Evolutionary conservation across 75 land plant species (phyloP), one percentile per base, ranked within the genome.

Genomic region (Picea glauca): DNA sequence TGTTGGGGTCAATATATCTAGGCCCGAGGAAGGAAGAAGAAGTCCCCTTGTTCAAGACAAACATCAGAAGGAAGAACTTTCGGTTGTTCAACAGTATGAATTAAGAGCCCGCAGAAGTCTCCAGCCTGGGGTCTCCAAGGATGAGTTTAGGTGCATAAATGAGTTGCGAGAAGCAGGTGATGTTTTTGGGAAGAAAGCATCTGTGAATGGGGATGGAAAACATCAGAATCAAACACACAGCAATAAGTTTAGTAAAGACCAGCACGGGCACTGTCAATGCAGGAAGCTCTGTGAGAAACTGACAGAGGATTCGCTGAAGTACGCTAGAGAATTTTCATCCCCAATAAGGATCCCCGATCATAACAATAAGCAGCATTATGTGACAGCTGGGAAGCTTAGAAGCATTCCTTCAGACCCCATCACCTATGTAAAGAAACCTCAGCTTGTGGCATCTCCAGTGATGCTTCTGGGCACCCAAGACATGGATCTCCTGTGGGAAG

Each of bases 401-500:
- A 66, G 13, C 20, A 4, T 15, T 66, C 6, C 3, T 66, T 66
- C 43, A 14, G 70, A 66, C 32, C 70, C 20, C 1, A 35, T 33
- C 1, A 66, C 70, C 43, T 66, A 15, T 66, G 7, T 17, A 33
- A 66, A 66, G 70, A 66, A 38, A 15, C 40, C 43, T 17, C 70
- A 66, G 70, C 20, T 33, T 33, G 32, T 66, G 70, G 2, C 70
- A 33, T 66, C 70, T 5, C 70, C 70, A 33, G 70, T 33, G 17
- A 66, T 66, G 70, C 70, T 66, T 66, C 40, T 32, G 33, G 70
- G 70, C 20, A 33, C 70, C 1, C 40, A 33, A 5, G 70, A 66
- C 4, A 66, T 66, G 70, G 70, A 66, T 66, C 43, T 66, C 70
- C 70, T 66, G 4, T 66, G 70, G 70, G 70, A 66, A 66, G 18